Conservation (phyloP, 140 eudicot species). For the Stevia rebaudiana region DNA sequence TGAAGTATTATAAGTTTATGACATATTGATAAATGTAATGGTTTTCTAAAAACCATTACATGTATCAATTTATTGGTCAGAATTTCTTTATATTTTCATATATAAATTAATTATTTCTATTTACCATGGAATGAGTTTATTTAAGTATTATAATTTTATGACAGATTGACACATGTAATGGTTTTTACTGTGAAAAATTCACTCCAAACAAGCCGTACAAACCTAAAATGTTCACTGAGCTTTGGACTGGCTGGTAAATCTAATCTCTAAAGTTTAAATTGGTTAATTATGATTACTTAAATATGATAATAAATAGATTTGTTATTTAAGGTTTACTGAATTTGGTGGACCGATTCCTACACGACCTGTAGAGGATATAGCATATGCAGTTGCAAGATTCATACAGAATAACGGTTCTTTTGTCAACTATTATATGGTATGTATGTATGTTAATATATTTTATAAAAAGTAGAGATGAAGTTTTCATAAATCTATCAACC, state of each 20-base stretch:
- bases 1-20: constrained; percentile 1
- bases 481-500: too few species aligned
- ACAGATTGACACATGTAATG: constrained; percentile 93
- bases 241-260: constrained; percentile 87
- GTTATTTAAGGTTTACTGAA: constrained; percentile 58
- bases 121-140: background rate
- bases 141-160: constrained; percentile 1
- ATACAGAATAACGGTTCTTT: constrained; percentile 77
- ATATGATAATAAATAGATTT: background rate
- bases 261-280: background rate
- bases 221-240: constrained; percentile 92
- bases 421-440: constrained; percentile 78
- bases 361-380: constrained; percentile 83
- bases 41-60: too few species aligned
- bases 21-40: constrained; percentile 92
- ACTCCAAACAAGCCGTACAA: constrained; percentile 59
- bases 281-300: background rate
- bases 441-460: background rate
- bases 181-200: constrained; percentile 81
- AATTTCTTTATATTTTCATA: background rate
- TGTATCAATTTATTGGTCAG: too few species aligned
- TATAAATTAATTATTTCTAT: background rate
- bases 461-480: background rate
- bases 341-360: constrained; percentile 71
- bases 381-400: constrained; percentile 75